Conservation (phyloP, 257 asterid species). For the Przewalskia tangutica region DNA sequence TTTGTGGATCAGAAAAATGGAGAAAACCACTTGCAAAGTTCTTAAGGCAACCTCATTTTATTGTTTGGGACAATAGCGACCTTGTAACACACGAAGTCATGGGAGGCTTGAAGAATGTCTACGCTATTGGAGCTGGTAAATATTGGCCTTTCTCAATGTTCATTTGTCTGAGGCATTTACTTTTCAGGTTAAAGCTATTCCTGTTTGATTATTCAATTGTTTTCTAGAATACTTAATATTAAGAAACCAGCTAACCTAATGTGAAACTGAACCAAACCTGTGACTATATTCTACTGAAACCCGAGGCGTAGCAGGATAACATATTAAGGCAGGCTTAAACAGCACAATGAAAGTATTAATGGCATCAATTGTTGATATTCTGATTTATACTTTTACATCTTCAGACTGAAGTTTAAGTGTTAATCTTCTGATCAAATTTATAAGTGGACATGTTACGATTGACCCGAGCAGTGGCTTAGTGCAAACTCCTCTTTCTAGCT, state of each 20-base stretch:
- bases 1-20: slow-evolving; percentile 82
- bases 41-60: slow-evolving; percentile 73
- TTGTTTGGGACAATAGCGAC: slow-evolving; percentile 87
- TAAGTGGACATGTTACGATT: too few species aligned
- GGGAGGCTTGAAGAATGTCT: slow-evolving; percentile 92
- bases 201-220: background rate
- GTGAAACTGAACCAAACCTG: background rate
- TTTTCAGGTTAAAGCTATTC: background rate
- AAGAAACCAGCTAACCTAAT: background rate
- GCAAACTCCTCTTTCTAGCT: too few species aligned
- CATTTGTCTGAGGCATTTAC: background rate
- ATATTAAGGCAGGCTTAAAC: too few species aligned
- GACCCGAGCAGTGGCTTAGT: too few species aligned
- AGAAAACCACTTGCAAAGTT: slow-evolving; percentile 66
- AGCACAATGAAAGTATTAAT: too few species aligned
- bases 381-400: too few species aligned
- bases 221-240: background rate
- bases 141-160: slow-evolving; percentile 8
- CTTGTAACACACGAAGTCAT: slow-evolving; percentile 86
- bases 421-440: too few species aligned
- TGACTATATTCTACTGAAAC: background rate
- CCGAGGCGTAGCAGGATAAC: too few species aligned
- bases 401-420: too few species aligned
- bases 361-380: too few species aligned
- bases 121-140: slow-evolving; percentile 91